Base-by-base conservation (phyloP, 495 filamentous ascomycete genomes). In the Cenococcum geophilum region DNA sequence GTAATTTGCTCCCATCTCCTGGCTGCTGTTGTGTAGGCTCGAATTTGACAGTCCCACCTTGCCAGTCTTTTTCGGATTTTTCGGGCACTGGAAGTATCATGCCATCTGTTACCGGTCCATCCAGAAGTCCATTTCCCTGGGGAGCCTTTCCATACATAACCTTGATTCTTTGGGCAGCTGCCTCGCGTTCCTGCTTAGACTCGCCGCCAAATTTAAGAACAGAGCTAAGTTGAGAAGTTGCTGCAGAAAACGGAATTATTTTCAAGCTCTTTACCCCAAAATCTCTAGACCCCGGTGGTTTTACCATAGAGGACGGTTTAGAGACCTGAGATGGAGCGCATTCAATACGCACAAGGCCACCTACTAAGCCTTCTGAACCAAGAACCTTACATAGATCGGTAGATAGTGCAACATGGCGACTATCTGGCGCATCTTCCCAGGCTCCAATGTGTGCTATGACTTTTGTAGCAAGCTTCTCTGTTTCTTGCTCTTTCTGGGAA, bases 161-260 rank as follows among this genome's bases (percentile, higher is more conserved):
- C 53, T 73, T 71, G 53, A 88, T 75, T 47, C 77, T 77, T 64
- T 78, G 81, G 1, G 78, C 76, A 43, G 86, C 78, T 62, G 88
- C 85, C 71, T 91, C 85, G 48, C 82, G 76, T 64, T 91, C 86
- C 9, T 83, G 80, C 58, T 87, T 88, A 8, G 89, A 88, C 60
- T 95, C 89, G 6, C 89, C 88, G 5, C 95, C 95, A 69, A 97
- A 96, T 68, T 87, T 91, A 20, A 97, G 75, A 0, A 88, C 86
- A 40, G 82, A 80, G 16, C 76, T 76, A 22, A 80, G 74, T 55
- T 80, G 82, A 16, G 76, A 71, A 1, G 73, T 71, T 27, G 82
- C 74, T 1, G 78, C 73, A 9, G 81, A 73, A 64, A 96, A 96
- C 0, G 93, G 95, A 64, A 84, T 88, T 0, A 97, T 73, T 61